Base-by-base conservation (phyloP, 441 rosid genomes). In the Omphalea diandra region DNA sequence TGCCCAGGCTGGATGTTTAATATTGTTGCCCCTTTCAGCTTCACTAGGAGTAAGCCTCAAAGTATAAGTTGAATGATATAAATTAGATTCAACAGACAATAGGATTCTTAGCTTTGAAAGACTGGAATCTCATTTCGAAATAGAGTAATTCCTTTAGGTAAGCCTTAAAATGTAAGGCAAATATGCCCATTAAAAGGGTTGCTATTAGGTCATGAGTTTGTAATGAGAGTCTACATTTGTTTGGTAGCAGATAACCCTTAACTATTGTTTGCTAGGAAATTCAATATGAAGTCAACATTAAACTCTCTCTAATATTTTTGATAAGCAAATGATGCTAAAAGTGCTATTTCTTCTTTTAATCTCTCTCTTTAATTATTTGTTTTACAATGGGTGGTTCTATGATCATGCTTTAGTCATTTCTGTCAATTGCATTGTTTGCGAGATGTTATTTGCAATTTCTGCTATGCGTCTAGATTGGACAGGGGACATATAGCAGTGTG, bases 401-500 rank as follows among this genome's bases (percentile, higher is more conserved):
- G 61, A 52, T 73, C 57, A 52, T 64, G 35, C 53, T 70, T 69
- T 70, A 43, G 8, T 56, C 47, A 65, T 76, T 66, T 38, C 59
- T 1, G 15, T n/a, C 15, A 54, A 7, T 73, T 52, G 22, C 12
- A 60, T 65, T 29, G 26, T 27, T 50, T 65, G 58, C 75, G 46
- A 35, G 59, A 10, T 75, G 70, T 56, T 69, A 41, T 65, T 73
- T 67, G 68, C 55, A 9, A 63, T 49, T 26, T 40, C 17, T 70
- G 14, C 55, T 53, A 32, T 83, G 59, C 31, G 33, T 73, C 29
- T 79, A 94, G 98, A 88, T 94, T 74, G 98, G 98, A 81, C 98
- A 94, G 81, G 97, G 98, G 14, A 94, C 98, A 59, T 94, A 94
- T 77, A 94, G 98, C 82, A 88, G 89, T 10, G 98, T 94, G 63